Evolutionary conservation across 371 early-diverging fungal genomes (phyloP), one percentile per base, ranked within the genome.

Genomic region (Lichtheimia ornata): DNA sequence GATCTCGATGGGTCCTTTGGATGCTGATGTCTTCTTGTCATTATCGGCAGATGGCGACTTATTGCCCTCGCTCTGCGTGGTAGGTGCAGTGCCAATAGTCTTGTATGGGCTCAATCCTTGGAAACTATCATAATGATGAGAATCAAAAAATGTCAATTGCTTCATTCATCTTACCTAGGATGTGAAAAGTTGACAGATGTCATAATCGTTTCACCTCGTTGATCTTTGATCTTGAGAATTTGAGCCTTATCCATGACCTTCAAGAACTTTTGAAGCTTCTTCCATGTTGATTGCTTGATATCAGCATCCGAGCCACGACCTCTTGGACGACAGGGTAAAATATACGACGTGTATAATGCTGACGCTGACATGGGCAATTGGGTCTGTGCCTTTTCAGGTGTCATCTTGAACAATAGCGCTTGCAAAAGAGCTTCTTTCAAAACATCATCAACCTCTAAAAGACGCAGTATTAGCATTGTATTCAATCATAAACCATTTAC

Each of bases 241-340:
- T 86, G 88, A 17, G 30, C 61, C 66, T 89, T 89, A 52, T 91
- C 91, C 56, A 84, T 84, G 1, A 73, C 76, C 61, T 89, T 91
- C 45, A 89, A 68, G 64, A 90, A 91, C 64, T 89, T 91, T 62
- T 87, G 83, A 22, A 90, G 61, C 64, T 89, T 89, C 65, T 91
- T 91, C 83, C 84, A 88, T 47, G 81, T 83, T 5, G 91, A 91
- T 61, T 83, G 83, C 63, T 91, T 91, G 41, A 91, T 81, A 56
- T 91, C 91, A 0, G 86, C 76, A 44, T 86, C 84, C 0, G 70
- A 53, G 20, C 82, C 82, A 2, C 70, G 64, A 6, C 76, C 84
- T 0, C 58, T 56, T 0, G 90, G 89, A 30, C 87, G 77, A 59
- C 83, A 83, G 0, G 87, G 84, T 22, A 87, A 74, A 53, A 91